Conservation (phyloP, 345 rosid species). For the Camelina hispida region DNA sequence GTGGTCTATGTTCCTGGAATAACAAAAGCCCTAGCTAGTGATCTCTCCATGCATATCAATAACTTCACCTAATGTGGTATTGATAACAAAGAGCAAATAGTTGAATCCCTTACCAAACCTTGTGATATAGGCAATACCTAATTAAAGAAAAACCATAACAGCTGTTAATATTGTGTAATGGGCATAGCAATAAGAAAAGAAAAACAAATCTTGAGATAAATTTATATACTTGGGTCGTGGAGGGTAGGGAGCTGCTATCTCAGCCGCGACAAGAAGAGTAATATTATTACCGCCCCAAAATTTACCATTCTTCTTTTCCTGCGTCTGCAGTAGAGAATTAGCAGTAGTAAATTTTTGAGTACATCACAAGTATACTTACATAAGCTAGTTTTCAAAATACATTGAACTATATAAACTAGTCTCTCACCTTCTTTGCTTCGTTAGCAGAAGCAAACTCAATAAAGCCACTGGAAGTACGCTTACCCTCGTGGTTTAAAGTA, state of each 20-base stretch:
- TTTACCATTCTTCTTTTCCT: neutral
- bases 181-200: neutral
- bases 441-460: neutral
- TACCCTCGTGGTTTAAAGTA: neutral
- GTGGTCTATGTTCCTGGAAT: neutral
- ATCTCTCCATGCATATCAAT: too few species aligned
- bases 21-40: neutral
- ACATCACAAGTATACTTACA: neutral
- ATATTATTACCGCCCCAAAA: neutral
- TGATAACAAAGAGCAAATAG: too few species aligned
- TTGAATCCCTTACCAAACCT: neutral
- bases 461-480: neutral
- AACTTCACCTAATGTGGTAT: too few species aligned
- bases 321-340: neutral
- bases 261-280: neutral
- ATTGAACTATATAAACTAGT: neutral
- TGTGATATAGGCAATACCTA: neutral
- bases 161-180: neutral
- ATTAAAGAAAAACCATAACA: neutral
- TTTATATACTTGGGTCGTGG: neutral
- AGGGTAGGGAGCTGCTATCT: neutral
- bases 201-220: neutral
- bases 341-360: neutral
- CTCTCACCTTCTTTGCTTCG: neutral
- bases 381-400: neutral